phyloP scores from a whole-genome alignment of 1,139 yeast species.

The Hansenula anomala region DNA sequence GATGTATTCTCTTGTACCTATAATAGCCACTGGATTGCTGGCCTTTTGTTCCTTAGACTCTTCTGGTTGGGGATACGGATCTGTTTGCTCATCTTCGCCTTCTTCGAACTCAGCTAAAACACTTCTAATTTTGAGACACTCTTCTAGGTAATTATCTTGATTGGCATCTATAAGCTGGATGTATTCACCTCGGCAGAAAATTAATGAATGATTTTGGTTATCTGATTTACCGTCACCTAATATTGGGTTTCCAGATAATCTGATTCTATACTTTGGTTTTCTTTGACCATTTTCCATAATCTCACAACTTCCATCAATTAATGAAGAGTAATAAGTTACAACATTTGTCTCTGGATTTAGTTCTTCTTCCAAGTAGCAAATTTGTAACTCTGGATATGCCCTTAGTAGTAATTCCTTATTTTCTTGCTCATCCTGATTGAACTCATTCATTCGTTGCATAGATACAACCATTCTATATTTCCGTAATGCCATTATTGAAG shows the following conservation, averaged over 20 bases:
- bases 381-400: constrained; percentile 70
- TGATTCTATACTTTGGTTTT: constrained; percentile 67
- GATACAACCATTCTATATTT: constrained; percentile 69
- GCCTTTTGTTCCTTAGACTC: constrained; percentile 51
- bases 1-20: constrained; percentile 73
- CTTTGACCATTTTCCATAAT: constrained; percentile 62
- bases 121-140: constrained; percentile 69
- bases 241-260: constrained; percentile 70
- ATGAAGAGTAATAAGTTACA: constrained; percentile 60
- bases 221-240: constrained; percentile 78
- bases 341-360: constrained; percentile 53
- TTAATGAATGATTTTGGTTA: constrained; percentile 67
- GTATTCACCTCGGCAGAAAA: constrained; percentile 69
- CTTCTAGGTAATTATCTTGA: constrained; percentile 72
- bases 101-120: constrained; percentile 73
- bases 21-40: constrained; percentile 62
- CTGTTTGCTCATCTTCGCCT: constrained; percentile 25
- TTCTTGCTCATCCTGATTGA: constrained; percentile 62
- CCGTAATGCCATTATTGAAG: constrained; percentile 69
- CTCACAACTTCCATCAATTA: constrained; percentile 71
- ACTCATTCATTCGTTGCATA: constrained; percentile 68
- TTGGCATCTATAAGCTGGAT: constrained; percentile 73
- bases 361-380: constrained; percentile 71
- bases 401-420: constrained; percentile 66
- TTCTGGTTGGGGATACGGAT: constrained; percentile 49